Percentiles rank a stretch among this genome's conserved stretches.
phyloP scores from a whole-genome alignment of 225 moss, liverwort and hornwort genomes.

The Marchantia paleacea region DNA sequence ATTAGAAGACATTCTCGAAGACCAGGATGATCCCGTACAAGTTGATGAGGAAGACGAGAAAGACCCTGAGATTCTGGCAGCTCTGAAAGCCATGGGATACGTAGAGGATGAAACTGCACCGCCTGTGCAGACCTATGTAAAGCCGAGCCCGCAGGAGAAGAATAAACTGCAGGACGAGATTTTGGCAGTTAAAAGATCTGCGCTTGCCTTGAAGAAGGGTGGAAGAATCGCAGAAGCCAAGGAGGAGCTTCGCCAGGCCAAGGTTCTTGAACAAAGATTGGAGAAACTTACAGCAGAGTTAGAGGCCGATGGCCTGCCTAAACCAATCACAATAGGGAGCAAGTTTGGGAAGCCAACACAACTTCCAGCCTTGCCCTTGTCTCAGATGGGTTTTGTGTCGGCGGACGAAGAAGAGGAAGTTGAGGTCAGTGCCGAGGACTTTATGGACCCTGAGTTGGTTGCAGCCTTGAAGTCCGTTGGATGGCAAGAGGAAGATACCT shows the following conservation, averaged over 20 bases:
- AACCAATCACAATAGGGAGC: conserved; percentile 8
- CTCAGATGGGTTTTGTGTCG: conserved; percentile 52
- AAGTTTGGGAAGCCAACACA: conserved; percentile 27
- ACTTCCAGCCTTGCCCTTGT: conserved; percentile 34
- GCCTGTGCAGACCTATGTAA: conserved; percentile 37
- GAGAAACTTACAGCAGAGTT: conserved; percentile 67
- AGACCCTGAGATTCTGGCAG: conserved; percentile 88
- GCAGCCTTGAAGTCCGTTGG: conserved; percentile 86
- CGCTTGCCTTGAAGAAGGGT: conserved; percentile 64
- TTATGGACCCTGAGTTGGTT: conserved; percentile 81
- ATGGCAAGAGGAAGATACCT: conserved; percentile 73
- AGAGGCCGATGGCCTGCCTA: conserved; percentile 27
- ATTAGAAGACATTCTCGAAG: conserved; percentile 35
- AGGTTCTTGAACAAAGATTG: conserved; percentile 75
- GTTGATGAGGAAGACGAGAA: conserved; percentile 80
- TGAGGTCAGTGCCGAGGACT: conserved; percentile 64
- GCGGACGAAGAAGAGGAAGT: conserved; percentile 68
- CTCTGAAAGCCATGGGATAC: conserved; percentile 86
- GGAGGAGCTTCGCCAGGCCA: conserved; percentile 66
- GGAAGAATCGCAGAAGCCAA: conserved; percentile 70
- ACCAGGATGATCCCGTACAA: conserved; percentile 41
- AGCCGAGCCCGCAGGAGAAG: conserved; percentile 57
- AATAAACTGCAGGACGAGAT: conserved; percentile 74
- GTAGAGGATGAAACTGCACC: conserved; percentile 58
- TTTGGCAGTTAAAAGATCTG: conserved; percentile 80